Conservation (phyloP, 345 rosid species). For the Lumnitzera racemosa region DNA sequence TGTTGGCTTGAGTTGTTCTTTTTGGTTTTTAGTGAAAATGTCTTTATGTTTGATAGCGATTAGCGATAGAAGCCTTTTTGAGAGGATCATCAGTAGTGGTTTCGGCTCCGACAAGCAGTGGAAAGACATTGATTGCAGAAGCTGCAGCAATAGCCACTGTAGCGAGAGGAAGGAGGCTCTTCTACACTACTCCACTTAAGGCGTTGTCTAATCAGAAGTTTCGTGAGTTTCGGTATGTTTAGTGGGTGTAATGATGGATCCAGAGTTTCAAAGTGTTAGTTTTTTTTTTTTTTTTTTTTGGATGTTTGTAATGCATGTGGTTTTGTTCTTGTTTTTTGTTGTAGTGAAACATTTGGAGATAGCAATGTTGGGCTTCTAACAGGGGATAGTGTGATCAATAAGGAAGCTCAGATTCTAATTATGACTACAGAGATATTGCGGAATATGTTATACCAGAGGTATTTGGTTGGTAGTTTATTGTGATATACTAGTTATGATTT, state of each 20-base stretch:
- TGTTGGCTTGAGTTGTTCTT: background rate
- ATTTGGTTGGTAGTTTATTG: slow-evolving; percentile 5
- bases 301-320: background rate
- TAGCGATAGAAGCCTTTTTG: slow-evolving; percentile 72
- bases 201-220: slow-evolving; percentile 96
- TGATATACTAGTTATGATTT: background rate
- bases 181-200: slow-evolving; percentile 94
- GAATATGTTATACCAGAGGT: slow-evolving; percentile 96
- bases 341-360: slow-evolving; percentile 86
- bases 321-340: background rate
- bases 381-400: slow-evolving; percentile 80
- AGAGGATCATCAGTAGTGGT: slow-evolving; percentile 88
- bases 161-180: slow-evolving; percentile 70
- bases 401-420: slow-evolving; percentile 75
- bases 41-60: slow-evolving; percentile 33
- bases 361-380: slow-evolving; percentile 87
- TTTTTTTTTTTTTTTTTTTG: background rate
- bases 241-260: background rate
- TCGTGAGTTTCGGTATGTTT: slow-evolving; percentile 75
- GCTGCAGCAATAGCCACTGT: slow-evolving; percentile 92
- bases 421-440: slow-evolving; percentile 97
- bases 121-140: slow-evolving; percentile 95
- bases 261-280: background rate
- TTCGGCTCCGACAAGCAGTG: slow-evolving; percentile 96
- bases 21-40: background rate